Evolutionary conservation across 2,329 filamentous ascomycete species (phyloP).

Genomic region (Monascus ruber): DNA sequence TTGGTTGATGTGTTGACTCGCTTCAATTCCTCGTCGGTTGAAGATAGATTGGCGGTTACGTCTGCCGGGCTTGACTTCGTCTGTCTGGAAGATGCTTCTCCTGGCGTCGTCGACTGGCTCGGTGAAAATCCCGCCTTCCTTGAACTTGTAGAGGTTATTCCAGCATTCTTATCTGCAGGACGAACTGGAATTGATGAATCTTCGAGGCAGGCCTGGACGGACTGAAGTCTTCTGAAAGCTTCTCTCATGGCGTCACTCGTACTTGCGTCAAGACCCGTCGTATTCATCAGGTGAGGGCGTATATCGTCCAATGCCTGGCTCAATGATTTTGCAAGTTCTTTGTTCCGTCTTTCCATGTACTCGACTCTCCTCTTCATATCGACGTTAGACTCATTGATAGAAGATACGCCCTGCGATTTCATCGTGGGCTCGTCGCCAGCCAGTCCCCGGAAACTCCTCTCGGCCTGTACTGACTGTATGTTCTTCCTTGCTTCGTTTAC

Average conservation of each 20-base stretch:
- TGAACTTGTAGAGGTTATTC: not conserved
- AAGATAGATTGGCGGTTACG: not conserved
- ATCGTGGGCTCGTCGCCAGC: conserved; percentile 4
- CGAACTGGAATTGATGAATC: conserved; percentile 23
- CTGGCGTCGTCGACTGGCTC: not conserved
- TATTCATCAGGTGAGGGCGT: conserved; percentile 19
- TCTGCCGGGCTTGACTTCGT: too few relatives aligned
- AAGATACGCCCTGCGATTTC: conserved; percentile 3
- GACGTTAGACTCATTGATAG: conserved; percentile 4
- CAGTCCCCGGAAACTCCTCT: conserved; percentile 16
- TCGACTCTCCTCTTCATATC: conserved; percentile 22
- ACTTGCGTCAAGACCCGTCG: conserved; percentile 12
- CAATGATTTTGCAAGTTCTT: conserved; percentile 29
- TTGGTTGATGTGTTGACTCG: conserved; percentile 3
- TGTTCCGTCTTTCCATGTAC: conserved; percentile 29
- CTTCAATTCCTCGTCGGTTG: conserved; percentile 3
- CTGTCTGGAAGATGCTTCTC: too few relatives aligned
- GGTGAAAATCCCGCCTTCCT: not conserved
- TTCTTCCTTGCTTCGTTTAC: conserved; percentile 36
- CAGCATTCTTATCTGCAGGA: not conserved
- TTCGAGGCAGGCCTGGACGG: conserved; percentile 33
- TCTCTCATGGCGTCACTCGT: conserved; percentile 22
- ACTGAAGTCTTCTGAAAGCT: conserved; percentile 30
- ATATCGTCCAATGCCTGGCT: conserved; percentile 32
- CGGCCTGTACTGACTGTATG: conserved; percentile 35